phyloP scores from a whole-genome alignment of 192 early-diverging fungal species.

The Coemansia sp. region DNA sequence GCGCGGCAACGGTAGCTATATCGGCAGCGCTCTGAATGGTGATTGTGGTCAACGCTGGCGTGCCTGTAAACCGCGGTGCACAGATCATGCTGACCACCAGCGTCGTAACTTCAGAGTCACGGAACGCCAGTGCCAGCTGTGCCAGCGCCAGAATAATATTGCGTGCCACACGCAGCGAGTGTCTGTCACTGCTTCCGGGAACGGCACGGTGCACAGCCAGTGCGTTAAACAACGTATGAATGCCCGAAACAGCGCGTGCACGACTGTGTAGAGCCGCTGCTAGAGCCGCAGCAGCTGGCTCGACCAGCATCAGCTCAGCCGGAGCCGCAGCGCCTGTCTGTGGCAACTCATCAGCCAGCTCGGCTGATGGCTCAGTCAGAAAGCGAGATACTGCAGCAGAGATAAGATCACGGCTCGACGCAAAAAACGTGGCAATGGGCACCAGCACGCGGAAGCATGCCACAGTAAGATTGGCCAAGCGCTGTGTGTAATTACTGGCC shows the following conservation, averaged over 20 bases:
- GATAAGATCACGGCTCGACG: constrained; percentile 20
- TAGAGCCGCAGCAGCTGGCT: constrained; percentile 37
- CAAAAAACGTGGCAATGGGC: constrained; percentile 27
- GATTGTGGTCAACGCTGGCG: constrained; percentile 50
- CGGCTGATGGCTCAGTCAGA: constrained; percentile 29
- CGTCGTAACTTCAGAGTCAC: constrained; percentile 56
- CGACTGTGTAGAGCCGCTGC: constrained; percentile 12
- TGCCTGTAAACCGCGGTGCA: constrained; percentile 58
- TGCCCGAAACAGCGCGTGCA: constrained; percentile 19
- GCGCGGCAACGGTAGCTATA: constrained; percentile 61
- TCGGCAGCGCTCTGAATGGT: constrained; percentile 61
- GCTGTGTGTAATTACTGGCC: constrained; percentile 15
- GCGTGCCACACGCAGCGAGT: constrained; percentile 33
- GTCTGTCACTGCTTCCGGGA: constrained; percentile 2
- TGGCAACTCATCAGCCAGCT: constrained; percentile 20
- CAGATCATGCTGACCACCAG: constrained; percentile 66
- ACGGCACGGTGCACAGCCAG: constrained; percentile 24
- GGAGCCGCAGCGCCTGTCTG: constrained; percentile 5
- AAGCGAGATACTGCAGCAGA: constrained; percentile 24
- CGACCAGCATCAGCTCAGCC: constrained; percentile 20
- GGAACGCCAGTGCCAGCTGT: constrained; percentile 25
- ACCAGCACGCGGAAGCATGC: constrained; percentile 47
- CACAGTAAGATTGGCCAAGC: constrained; percentile 30
- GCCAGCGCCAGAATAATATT: constrained; percentile 41
- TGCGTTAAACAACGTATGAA: constrained; percentile 43